Evolutionary conservation across 129 eudicot species (phyloP).

Genomic region (Tagetes erecta): DNA sequence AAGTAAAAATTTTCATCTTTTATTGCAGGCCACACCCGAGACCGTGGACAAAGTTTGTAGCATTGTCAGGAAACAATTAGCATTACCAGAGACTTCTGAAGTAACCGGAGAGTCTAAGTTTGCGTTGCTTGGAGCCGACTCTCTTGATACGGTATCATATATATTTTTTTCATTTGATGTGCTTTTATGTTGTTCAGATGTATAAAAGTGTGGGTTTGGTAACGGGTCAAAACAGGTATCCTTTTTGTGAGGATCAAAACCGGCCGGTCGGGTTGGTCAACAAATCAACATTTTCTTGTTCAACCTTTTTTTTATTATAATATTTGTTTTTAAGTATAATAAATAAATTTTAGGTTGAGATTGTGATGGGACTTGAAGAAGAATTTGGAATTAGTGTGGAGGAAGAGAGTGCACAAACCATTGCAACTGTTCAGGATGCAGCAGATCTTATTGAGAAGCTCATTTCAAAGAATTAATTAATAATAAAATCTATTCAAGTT

Average conservation of each 20-base stretch:
- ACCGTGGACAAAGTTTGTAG: slow-evolving; percentile 62
- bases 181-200: neutral
- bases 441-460: slow-evolving; percentile 85
- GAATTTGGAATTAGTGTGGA: slow-evolving; percentile 78
- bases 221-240: neutral
- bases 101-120: slow-evolving; percentile 70
- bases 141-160: slow-evolving; percentile 76
- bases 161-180: neutral
- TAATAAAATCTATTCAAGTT: slow-evolving; percentile 10
- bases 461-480: slow-evolving; percentile 31
- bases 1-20: neutral
- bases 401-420: slow-evolving; percentile 85
- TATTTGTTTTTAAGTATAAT: neutral
- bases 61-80: slow-evolving; percentile 79
- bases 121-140: slow-evolving; percentile 82
- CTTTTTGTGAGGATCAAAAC: neutral
- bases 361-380: slow-evolving; percentile 93
- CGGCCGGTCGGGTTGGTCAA: neutral
- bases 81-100: slow-evolving; percentile 49
- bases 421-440: slow-evolving; percentile 79
- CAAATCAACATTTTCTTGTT: neutral
- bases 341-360: slow-evolving; percentile 61
- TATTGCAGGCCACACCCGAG: slow-evolving; percentile 76
- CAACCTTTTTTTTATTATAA: too few relatives aligned
- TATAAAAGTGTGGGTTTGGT: neutral